A percentile compares a stretch with the other conserved stretches of the same genome.
Evolutionary conservation across 2,329 filamentous ascomycete genomes (phyloP).

Genomic region (Aureobasidium sp.): DNA sequence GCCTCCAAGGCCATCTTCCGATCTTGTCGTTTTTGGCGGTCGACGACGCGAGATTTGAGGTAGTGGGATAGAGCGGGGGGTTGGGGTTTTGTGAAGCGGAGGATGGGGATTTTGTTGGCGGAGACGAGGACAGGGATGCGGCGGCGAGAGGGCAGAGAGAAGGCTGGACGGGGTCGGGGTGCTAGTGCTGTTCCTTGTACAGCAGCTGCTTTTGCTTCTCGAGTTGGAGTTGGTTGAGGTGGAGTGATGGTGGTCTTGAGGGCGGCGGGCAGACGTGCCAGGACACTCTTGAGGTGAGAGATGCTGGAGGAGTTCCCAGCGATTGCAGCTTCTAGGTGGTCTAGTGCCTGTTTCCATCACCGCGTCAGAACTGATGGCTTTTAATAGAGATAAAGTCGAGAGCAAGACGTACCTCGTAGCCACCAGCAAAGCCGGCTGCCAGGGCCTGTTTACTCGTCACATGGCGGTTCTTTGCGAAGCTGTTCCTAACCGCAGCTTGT

Average conservation of each 20-base stretch:
- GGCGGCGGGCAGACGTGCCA: conserved; percentile 18
- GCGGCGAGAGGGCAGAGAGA: conserved; percentile 41
- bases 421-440: conserved; percentile 53
- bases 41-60: conserved; percentile 43
- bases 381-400: background rate
- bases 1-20: conserved; percentile 33
- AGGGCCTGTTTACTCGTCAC: conserved; percentile 54
- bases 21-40: conserved; percentile 36
- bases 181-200: conserved; percentile 12
- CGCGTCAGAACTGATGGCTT: background rate
- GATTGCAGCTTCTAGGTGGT: conserved; percentile 35
- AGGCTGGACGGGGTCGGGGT: conserved; percentile 21
- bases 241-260: conserved; percentile 4
- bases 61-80: conserved; percentile 49
- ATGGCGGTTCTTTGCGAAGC: conserved; percentile 53
- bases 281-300: conserved; percentile 18
- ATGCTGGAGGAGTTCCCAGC: conserved; percentile 24
- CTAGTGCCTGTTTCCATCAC: conserved; percentile 25
- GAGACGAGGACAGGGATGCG: conserved; percentile 52
- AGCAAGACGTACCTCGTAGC: conserved; percentile 49
- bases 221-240: background rate
- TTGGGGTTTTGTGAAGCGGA: conserved; percentile 61
- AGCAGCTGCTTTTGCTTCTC: conserved; percentile 12
- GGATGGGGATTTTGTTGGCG: conserved; percentile 51
- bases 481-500: conserved; percentile 47